Evolutionary conservation across 106 monocot genomes (phyloP).

Genomic region (Acanthochlamys bracteata): DNA sequence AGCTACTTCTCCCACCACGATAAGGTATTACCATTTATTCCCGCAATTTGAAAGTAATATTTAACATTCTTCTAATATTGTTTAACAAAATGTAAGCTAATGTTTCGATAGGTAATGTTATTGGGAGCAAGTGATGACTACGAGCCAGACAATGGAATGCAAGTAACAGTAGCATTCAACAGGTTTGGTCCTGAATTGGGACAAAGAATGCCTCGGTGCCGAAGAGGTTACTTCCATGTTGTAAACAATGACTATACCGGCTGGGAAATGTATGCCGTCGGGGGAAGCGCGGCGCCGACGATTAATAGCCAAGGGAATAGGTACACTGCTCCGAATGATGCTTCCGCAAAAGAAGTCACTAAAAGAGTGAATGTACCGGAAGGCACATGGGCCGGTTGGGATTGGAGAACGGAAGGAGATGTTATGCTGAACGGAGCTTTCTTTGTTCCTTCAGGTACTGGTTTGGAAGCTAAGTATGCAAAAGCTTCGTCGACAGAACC

Average conservation of each 20-base stretch:
- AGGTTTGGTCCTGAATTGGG: conserved; percentile 46
- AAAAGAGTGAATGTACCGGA: conserved; percentile 54
- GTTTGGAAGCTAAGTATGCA: conserved; percentile 31
- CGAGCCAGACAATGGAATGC: conserved; percentile 47
- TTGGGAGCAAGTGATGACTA: conserved; percentile 58
- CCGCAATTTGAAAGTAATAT: too few relatives aligned
- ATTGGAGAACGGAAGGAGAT: conserved; percentile 91
- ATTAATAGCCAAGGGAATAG: conserved; percentile 72
- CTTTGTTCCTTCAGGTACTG: conserved; percentile 83
- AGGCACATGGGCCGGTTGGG: conserved; percentile 60
- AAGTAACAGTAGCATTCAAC: conserved; percentile 82
- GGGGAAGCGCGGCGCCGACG: conserved; percentile 61
- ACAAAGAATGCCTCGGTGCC: conserved; percentile 66
- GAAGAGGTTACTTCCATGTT: conserved; percentile 53
- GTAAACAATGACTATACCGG: conserved; percentile 61
- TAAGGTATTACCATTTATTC: conserved; percentile 14
- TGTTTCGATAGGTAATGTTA: conserved; percentile 41
- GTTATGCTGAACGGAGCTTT: conserved; percentile 81
- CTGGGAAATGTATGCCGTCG: conserved; percentile 80
- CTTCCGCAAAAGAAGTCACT: conserved; percentile 35
- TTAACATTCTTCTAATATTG: too few relatives aligned
- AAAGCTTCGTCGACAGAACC: conserved; percentile 34
- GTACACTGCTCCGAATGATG: conserved; percentile 29
- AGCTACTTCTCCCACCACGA: conserved; percentile 65
- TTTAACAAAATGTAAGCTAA: not conserved